Percentiles rank a stretch among this genome's conserved stretches.
Evolutionary conservation across 2,329 filamentous ascomycete species (phyloP).

Genomic region (Thelonectria blattea): DNA sequence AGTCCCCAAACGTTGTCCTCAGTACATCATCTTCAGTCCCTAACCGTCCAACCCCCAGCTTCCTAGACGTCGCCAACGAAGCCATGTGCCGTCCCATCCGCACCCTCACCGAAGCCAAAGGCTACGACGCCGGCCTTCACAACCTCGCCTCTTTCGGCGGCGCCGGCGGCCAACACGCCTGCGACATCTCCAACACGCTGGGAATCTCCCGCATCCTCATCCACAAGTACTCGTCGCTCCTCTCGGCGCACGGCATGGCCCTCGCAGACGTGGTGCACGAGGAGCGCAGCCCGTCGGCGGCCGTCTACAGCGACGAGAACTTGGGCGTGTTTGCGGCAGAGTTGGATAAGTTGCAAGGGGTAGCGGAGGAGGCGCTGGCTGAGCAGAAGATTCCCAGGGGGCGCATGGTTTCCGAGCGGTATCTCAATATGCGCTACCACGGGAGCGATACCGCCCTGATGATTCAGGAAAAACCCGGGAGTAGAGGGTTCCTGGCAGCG

Average conservation of each 20-base stretch:
- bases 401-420: conserved; percentile 84
- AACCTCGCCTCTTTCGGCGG: conserved; percentile 88
- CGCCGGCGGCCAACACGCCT: conserved; percentile 86
- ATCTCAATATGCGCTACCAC: conserved; percentile 88
- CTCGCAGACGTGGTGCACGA: conserved; percentile 91
- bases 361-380: conserved; percentile 67
- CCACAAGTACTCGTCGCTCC: conserved; percentile 83
- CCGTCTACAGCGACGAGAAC: conserved; percentile 62
- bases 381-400: conserved; percentile 78
- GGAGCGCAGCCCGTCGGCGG: conserved; percentile 70
- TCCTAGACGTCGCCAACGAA: conserved; percentile 87
- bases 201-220: conserved; percentile 84
- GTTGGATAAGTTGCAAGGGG: conserved; percentile 77
- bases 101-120: conserved; percentile 86
- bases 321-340: conserved; percentile 70
- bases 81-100: conserved; percentile 91
- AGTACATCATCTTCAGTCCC: too few species aligned
- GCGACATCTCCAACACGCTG: conserved; percentile 81
- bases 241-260: conserved; percentile 91
- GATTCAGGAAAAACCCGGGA: conserved; percentile 74
- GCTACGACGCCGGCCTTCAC: conserved; percentile 86
- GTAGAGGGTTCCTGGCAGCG: conserved; percentile 79
- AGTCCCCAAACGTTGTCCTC: too few species aligned
- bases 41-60: too few species aligned
- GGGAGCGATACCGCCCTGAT: conserved; percentile 90